Evolutionary conservation across 768 basidiomycete species (phyloP), one percentile per base, ranked within the genome.

Genomic region (Phanerochaete carnosa): DNA sequence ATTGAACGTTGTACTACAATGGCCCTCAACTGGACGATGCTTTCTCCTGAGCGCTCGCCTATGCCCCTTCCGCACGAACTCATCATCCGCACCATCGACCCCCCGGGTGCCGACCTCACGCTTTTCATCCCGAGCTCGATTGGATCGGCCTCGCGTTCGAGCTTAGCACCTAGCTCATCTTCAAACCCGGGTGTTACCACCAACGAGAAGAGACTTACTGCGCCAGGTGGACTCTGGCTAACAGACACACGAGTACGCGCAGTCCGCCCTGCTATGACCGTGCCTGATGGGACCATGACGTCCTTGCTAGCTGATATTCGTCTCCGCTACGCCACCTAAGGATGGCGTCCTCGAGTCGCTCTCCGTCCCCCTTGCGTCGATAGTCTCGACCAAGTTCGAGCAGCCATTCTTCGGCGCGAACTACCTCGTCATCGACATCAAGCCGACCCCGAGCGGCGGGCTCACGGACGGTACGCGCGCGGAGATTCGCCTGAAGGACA

Each of bases 21-120:
- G 91, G 86, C 90, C 7, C 79, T 93, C 45, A 91, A 93, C 76
- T 91, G 88, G 87, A 80, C 82, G 0, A 89, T 89, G 81, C 77
- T 92, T 26, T 79, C 78, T 58, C 70, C 78, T 3, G 78, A 85
- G 45, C 79, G 83, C 55, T 74, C 79, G 11, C 88, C 88, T 4
- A 75, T 90, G 11, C 87, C 88, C 16, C 75, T 92, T 22, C 84
- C 81, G 0, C 72, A 83, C 46, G 91, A 94, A 71, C 74, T 75
- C 68, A 80, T 76, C 0, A 80, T 92, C 39, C 80, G 82, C 15
- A 77, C 77, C 0, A 66, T 89, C 58, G 81, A 85, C 55, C 72
- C 23, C 28, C 47, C 78, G 15, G 83, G 83, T 26, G 87, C 80
- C 39, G 89, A 90, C 55, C 67, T 87, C 52, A 75, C 72, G 25